Base-by-base conservation (phyloP, 2,329 filamentous ascomycete genomes). In the Calonectria hawksworthii region DNA sequence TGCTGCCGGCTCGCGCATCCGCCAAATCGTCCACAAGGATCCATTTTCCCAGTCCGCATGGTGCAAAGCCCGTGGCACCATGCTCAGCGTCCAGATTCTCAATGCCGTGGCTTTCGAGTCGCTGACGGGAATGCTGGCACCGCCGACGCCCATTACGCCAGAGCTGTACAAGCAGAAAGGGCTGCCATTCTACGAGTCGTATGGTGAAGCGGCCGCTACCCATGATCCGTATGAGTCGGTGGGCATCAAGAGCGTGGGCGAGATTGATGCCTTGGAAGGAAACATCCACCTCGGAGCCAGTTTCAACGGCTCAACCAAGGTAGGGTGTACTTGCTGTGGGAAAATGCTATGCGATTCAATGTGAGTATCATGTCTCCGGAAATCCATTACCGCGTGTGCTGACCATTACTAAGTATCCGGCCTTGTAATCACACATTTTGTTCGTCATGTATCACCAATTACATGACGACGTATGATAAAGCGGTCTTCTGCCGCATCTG, bases 371-470 rank as follows among this genome's bases (percentile, higher is more conserved):
- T 28, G 9, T 13, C 23, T 4, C 18, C 13, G 4, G 21, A 28
- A 18, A 28, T 16, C 28, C 16, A 28, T 5, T 7, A 14, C 13
- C 8, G 2, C 14, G 18, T 28, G 8, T 28, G 16, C 56, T 63
- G 11, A 63, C 34, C 6, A 21, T 18, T n/a, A 32, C 36, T 0
- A 14, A 74, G 73, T n/a, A 44, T 74, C 11, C 65, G 73, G 14
- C 73, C 73, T 18, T 74, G 73, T 38, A 74, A 72, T 23, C 73
- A 74, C 64, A 52, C 47, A 9, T 74, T 74, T 26, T 74, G 73
- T 44, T 59, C 47, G 1, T 10, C 56, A 9, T 74, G 68, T 52
- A 72, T 74, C 32, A 16, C 23, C 4, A 44, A 50, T n/a, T 68
- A 61, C 47, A 74, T 74, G 73, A 74, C 68, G n/a, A 47, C 6